Conservation (phyloP, 805 yeast species). For the Wickerhamiella hasegawae region DNA sequence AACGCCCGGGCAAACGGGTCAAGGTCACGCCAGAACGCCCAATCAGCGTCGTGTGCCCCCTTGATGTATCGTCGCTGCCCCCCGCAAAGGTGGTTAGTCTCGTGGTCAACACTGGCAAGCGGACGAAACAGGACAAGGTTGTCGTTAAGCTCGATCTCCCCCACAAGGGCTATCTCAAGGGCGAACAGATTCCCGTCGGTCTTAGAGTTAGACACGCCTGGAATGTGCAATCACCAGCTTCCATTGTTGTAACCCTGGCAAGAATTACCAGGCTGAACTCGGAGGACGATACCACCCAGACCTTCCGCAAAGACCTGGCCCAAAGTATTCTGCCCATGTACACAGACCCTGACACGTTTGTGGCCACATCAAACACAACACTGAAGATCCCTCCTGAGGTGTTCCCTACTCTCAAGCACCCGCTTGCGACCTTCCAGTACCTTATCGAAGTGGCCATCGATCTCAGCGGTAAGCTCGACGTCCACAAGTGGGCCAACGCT, state of each 20-base stretch:
- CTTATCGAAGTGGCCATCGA: slow-evolving; percentile 74
- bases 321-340: slow-evolving; percentile 65
- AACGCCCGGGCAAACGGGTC: slow-evolving; percentile 11
- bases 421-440: slow-evolving; percentile 67
- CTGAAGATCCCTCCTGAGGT: slow-evolving; percentile 69
- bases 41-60: slow-evolving; percentile 41
- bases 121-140: slow-evolving; percentile 20
- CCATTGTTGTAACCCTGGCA: slow-evolving; percentile 63
- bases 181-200: slow-evolving; percentile 64
- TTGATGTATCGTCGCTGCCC: slow-evolving; percentile 53
- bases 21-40: slow-evolving; percentile 1
- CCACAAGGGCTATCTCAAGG: slow-evolving; percentile 57
- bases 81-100: slow-evolving; percentile 52
- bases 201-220: slow-evolving; percentile 54
- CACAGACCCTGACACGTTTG: slow-evolving; percentile 50
- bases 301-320: slow-evolving; percentile 69
- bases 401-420: slow-evolving; percentile 66
- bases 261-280: slow-evolving; percentile 57
- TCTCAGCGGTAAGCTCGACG: slow-evolving; percentile 42
- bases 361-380: slow-evolving; percentile 42
- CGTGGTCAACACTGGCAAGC: slow-evolving; percentile 32
- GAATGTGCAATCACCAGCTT: slow-evolving; percentile 50
- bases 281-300: slow-evolving; percentile 37
- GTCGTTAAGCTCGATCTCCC: slow-evolving; percentile 30
- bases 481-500: slow-evolving; percentile 15